A percentile compares a stretch with the other conserved stretches of the same genome.
phyloP scores from a whole-genome alignment of 2,329 filamentous ascomycete genomes.

The Cladosporium oxysporum region DNA sequence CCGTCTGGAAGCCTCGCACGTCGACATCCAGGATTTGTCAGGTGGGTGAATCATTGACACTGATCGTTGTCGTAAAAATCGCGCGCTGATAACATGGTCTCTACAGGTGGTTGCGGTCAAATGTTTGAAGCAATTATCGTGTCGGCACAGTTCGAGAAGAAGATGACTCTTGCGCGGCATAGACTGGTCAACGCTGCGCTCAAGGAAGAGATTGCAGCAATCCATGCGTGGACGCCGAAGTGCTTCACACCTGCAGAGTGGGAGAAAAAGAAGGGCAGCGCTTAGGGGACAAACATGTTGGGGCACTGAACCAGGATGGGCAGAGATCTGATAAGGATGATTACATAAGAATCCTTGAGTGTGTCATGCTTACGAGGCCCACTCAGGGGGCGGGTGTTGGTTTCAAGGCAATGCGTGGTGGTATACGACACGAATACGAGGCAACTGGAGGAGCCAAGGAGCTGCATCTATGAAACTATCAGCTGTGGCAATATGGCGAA shows the following conservation, averaged over 20 bases:
- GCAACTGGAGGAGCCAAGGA: neutral
- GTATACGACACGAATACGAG: neutral
- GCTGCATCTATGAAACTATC: neutral
- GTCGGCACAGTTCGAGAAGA: slow-evolving; percentile 52
- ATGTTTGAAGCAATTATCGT: slow-evolving; percentile 71
- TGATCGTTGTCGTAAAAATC: neutral
- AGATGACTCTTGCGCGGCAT: slow-evolving; percentile 76
- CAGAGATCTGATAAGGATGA: neutral
- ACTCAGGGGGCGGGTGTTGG: neutral
- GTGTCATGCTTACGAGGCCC: neutral
- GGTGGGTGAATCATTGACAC: slow-evolving; percentile 56
- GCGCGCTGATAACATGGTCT: neutral
- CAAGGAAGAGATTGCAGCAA: slow-evolving; percentile 83
- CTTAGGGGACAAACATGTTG: neutral
- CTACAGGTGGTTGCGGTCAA: slow-evolving; percentile 67
- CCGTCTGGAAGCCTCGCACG: slow-evolving; percentile 72
- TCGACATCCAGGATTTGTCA: slow-evolving; percentile 89
- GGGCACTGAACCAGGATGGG: neutral
- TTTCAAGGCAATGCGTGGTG: neutral
- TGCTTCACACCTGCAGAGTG: slow-evolving; percentile 91
- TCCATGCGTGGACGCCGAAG: slow-evolving; percentile 94
- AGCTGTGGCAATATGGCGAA: neutral
- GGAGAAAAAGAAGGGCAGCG: slow-evolving; percentile 61
- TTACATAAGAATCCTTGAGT: neutral
- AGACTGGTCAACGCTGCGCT: slow-evolving; percentile 80